phyloP scores from a whole-genome alignment of 2,329 filamentous ascomycete genomes.

The Alternaria metachromatica region DNA sequence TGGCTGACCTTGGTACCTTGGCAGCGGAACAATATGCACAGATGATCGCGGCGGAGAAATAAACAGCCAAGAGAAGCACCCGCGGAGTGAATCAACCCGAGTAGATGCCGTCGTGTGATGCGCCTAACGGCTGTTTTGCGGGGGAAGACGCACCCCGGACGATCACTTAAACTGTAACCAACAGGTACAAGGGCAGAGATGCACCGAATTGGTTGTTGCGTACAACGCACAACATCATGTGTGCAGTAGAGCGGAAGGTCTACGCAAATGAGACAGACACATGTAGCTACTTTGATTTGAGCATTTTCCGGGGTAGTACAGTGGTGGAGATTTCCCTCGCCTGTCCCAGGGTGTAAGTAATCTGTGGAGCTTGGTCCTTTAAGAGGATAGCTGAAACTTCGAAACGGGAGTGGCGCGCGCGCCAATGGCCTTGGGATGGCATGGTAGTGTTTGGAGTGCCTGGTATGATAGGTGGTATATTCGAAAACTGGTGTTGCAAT shows the following conservation, averaged over 20 bases:
- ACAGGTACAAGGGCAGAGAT: not conserved
- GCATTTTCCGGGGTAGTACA: not conserved
- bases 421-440: not conserved
- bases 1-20: slow-evolving; percentile 3
- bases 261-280: not conserved
- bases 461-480: slow-evolving; percentile 3
- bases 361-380: not conserved
- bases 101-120: not conserved
- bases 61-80: not conserved
- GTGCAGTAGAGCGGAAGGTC: not conserved
- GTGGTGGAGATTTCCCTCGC: not conserved
- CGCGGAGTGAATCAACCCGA: slow-evolving; percentile 1
- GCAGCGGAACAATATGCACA: slow-evolving; percentile 1
- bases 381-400: not conserved
- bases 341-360: not conserved
- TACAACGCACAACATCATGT: not conserved
- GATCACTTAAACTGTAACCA: not conserved
- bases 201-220: not conserved
- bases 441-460: not conserved
- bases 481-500: not conserved
- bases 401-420: not conserved
- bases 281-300: too few species aligned
- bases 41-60: slow-evolving; percentile 3
- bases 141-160: not conserved
- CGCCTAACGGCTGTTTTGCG: not conserved